A percentile compares a stretch with the other conserved stretches of the same genome.
Conservation (phyloP, 306 rosid genomes). For the barrel medic (Medicago truncatula) region MtrunA17r5.0-ANR NC_053043.1:31026501-31027000, state of each 20-base stretch:
- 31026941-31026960: neutral
- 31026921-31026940: neutral
- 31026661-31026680: neutral
- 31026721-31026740: constrained; percentile 19
- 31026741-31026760: constrained; percentile 20
- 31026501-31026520: neutral
- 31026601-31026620: neutral
- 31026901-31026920: constrained; percentile 75
- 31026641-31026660: neutral
- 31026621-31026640: neutral
- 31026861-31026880: constrained; percentile 80
- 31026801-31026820: constrained; percentile 55
- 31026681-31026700: neutral
- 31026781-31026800: constrained; percentile 4
- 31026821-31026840: constrained; percentile 77
- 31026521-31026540: neutral
- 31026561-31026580: neutral
- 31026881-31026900: constrained; percentile 76
- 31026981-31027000: neutral
- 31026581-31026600: neutral
- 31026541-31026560: neutral
- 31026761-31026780: neutral
- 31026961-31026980: neutral
- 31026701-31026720: constrained; percentile 27
- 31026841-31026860: constrained; percentile 75